Evolutionary conservation across 2,329 filamentous ascomycete genomes (phyloP).

Genomic region (Mariannaea sp.): DNA sequence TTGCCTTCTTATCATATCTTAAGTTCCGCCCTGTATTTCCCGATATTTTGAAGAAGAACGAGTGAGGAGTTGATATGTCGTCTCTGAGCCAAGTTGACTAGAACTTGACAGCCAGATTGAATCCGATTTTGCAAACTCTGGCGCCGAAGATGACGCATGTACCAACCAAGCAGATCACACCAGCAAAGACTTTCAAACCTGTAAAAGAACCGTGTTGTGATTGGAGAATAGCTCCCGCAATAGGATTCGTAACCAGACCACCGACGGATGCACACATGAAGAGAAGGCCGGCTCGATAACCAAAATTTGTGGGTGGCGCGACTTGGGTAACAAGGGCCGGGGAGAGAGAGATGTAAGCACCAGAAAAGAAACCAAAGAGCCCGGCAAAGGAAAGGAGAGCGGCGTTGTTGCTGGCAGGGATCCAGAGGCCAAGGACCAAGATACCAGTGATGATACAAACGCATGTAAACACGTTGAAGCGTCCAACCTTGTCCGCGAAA

Average conservation of each 20-base stretch:
- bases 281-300: slow-evolving; percentile 42
- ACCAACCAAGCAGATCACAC: slow-evolving; percentile 26
- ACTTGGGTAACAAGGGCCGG: slow-evolving; percentile 49
- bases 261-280: slow-evolving; percentile 61
- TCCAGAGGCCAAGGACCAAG: slow-evolving; percentile 50
- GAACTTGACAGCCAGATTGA: slow-evolving; percentile 7
- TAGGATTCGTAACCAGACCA: slow-evolving; percentile 61
- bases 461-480: slow-evolving; percentile 50
- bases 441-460: slow-evolving; percentile 50
- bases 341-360: slow-evolving; percentile 48
- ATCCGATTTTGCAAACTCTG: slow-evolving; percentile 5
- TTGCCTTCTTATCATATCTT: too few species aligned
- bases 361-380: slow-evolving; percentile 50
- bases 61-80: too few species aligned
- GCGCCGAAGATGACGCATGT: slow-evolving; percentile 17
- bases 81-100: background rate
- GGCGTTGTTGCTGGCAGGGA: slow-evolving; percentile 40
- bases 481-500: slow-evolving; percentile 44
- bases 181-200: slow-evolving; percentile 45
- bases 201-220: slow-evolving; percentile 36
- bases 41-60: too few species aligned
- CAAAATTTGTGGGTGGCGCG: slow-evolving; percentile 34
- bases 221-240: slow-evolving; percentile 53
- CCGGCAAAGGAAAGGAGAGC: slow-evolving; percentile 46
- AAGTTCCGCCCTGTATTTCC: background rate